Base-by-base conservation (phyloP, 169 alveolate genomes). In the Haemoproteus tartakovskyi region DNA sequence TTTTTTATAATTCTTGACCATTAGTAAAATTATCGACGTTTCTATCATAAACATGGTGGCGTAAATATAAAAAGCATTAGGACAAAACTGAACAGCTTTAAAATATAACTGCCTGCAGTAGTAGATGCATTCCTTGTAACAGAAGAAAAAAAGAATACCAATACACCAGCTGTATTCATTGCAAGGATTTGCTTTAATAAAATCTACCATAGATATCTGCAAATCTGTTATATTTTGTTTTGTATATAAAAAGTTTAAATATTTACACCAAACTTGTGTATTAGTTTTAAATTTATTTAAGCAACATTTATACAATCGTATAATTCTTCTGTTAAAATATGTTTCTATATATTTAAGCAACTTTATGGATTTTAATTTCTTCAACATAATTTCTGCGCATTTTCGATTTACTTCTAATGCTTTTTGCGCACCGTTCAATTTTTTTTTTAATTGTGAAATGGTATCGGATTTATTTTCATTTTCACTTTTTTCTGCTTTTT, bases 151-250 rank as follows among this genome's bases (percentile, higher is more conserved):
- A 12, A 41, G 37, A 12, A 67, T 37, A 37, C 56, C 51, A 59
- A 52, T 19, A 36, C 40, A 22, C 82, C 82, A 67, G 38, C 51
- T 52, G 19, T 54, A 33, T 54, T 67, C 82, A 67, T 67, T 67
- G 14, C 41, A 41, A 40, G 56, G 51, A 67, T 67, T 67, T 27
- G 51, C 51, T 33, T 67, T 67, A 30, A 67, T 16, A 16, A 67
- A 33, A 22, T 38, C 41, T 27, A 67, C 51, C 56, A 67, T 67
- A 46, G 82, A 67, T 14, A 24, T 67, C 43, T 67, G 74, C 16
- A 67, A 27, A 29, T 67, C 67, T 1, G 40, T 61, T 30, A 18
- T 52, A 54, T 14, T 67, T 0, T 46, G 29, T 16, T 67, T 51
- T 47, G 56, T 11, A 33, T 14, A 67, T 14, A 67, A 67, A 24